Evolutionary conservation across 306 rosid species (phyloP), one percentile per base, ranked within the genome.

Genomic region (Oxytropis ochrocephala): DNA sequence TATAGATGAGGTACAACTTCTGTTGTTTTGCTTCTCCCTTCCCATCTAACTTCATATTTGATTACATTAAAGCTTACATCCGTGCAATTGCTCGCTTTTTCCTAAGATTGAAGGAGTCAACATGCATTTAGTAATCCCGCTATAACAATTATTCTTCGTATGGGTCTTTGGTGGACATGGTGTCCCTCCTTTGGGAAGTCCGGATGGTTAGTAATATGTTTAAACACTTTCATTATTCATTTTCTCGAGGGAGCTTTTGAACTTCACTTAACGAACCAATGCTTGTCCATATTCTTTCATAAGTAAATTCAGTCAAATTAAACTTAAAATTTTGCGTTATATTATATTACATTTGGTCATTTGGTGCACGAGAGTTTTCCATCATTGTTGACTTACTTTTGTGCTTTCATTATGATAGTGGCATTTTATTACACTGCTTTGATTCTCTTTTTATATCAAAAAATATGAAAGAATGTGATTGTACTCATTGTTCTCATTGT

Each of bases 161-260:
- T 88, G 98, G 98, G 98, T 97, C n/a, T n/a, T n/a, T 70, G 98
- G 97, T 78, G 98, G 98, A 79, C 96, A 90, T 70, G 98, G 98
- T 47, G 98, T 94, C 50, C n/a, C 98, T 83, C 98, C 97, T 64
- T 78, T 94, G 77, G 98, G 98, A 82, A 90, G 92, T 79, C 98
- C 98, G 69, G 98, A 94, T 85, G 98, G 98, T 94, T 67, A 84
- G 98, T 82, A 56, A 77, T 62, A 41, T 29, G 65, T 78, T 77
- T 17, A 50, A 73, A 78, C 56, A 30, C 49, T 59, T 55, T 47
- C 35, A 58, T 41, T 42, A 54, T 36, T 42, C 16, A 36, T 55
- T 55, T 67, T 63, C 60, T 50, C 5, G 39, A 65, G 32, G n/a
- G 39, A 75, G 35, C 46, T 12, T 16, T 53, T 21, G n/a, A 32